Percentiles rank a stretch among this genome's conserved stretches.
phyloP scores from a whole-genome alignment of 2,329 filamentous ascomycete species.

The Talaromyces sp. region DNA sequence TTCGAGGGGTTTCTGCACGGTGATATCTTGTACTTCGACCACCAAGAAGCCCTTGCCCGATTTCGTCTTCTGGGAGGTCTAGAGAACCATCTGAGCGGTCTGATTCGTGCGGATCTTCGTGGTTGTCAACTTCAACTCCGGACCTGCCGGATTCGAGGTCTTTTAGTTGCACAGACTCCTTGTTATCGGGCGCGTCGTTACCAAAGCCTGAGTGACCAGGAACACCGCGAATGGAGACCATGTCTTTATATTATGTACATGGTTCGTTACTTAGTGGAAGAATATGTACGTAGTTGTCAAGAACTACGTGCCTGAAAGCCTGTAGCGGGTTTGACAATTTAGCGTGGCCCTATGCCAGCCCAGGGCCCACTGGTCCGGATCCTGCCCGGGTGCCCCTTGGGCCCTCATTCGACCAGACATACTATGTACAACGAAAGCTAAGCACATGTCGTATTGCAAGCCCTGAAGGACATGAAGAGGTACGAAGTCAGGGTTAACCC shows the following conservation, averaged over 20 bases:
- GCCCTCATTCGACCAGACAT: neutral
- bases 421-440: neutral
- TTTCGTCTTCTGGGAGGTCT: constrained; percentile 11
- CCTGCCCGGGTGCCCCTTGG: too few relatives aligned
- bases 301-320: neutral
- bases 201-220: neutral
- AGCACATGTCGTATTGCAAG: neutral
- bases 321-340: neutral
- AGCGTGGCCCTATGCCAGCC: neutral
- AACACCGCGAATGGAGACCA: neutral
- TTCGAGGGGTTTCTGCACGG: neutral
- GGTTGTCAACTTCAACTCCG: constrained; percentile 5
- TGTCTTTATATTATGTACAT: neutral
- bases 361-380: neutral
- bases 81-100: constrained; percentile 14
- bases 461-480: neutral
- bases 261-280: neutral
- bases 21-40: constrained; percentile 5
- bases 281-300: neutral
- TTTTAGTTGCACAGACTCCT: constrained; percentile 4
- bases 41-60: constrained; percentile 12
- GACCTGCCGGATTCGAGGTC: constrained; percentile 18
- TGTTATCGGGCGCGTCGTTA: neutral
- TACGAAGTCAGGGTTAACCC: neutral
- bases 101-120: constrained; percentile 4